A percentile compares a stretch with the other conserved stretches of the same genome.
Evolutionary conservation across 495 filamentous ascomycete genomes (phyloP).

Genomic region (Aspergillus sparsus): DNA sequence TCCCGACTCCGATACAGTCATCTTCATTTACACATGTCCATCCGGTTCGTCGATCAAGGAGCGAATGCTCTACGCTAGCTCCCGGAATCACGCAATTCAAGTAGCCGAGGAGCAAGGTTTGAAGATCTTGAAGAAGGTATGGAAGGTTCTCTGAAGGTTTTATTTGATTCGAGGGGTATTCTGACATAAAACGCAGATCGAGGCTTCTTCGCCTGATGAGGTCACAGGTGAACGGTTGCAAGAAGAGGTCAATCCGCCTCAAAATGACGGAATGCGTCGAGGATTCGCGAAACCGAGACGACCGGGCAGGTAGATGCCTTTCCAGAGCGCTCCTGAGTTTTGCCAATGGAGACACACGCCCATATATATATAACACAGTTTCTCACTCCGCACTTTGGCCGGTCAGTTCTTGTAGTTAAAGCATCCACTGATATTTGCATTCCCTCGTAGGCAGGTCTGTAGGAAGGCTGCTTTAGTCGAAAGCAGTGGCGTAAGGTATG

Average conservation of each 20-base stretch:
- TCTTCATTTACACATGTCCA: slow-evolving; percentile 96
- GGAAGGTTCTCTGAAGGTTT: slow-evolving; percentile 9
- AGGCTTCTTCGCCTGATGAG: slow-evolving; percentile 72
- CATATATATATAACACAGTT: slow-evolving; percentile 1
- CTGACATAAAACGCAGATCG: slow-evolving; percentile 48
- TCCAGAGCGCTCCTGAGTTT: background rate
- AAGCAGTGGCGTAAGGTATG: background rate
- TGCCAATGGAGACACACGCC: background rate
- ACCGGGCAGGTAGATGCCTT: slow-evolving; percentile 59
- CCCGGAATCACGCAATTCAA: slow-evolving; percentile 68
- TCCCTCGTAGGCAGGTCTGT: background rate
- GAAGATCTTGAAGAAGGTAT: slow-evolving; percentile 71
- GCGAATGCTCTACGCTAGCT: slow-evolving; percentile 91
- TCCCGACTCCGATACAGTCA: slow-evolving; percentile 61
- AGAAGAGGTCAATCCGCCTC: slow-evolving; percentile 74
- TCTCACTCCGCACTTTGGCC: background rate
- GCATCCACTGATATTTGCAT: slow-evolving; percentile 18
- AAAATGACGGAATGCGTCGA: slow-evolving; percentile 59
- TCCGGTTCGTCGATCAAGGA: slow-evolving; percentile 78
- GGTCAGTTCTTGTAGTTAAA: slow-evolving; percentile 18
- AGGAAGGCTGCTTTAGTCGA: background rate
- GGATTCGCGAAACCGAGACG: slow-evolving; percentile 88
- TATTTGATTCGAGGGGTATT: slow-evolving; percentile 11
- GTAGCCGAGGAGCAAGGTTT: slow-evolving; percentile 72
- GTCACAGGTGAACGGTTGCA: slow-evolving; percentile 69